Evolutionary conservation across 176 grass and related monocot species (phyloP), one percentile per base, ranked within the genome.

Genomic region (Triticum urartu): DNA sequence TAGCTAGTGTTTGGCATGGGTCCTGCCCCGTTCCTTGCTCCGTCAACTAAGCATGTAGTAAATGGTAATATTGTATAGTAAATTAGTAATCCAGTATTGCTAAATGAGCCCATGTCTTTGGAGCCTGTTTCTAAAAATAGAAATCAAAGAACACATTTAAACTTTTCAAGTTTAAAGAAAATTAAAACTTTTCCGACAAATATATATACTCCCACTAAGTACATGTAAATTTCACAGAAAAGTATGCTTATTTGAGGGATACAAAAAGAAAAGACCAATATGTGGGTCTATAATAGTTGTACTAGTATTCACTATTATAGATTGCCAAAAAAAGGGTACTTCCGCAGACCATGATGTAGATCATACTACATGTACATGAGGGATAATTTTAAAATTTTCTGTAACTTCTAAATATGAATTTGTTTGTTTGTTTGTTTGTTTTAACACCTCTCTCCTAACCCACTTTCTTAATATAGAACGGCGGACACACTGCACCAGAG

Each of bases 401-500:
- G 2, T 18, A 58, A 58, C 6, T 58, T 59, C 2, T 3, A 21
- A 21, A 59, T 8, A 59, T 59, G 54, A 20, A 21, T 59, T 21
- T 56, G 15, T 20, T 56, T 56, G 47, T 1, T 50, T 45, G 15
- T 20, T 56, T 56, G 47, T 1, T 50, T 45, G 42, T 58, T 20
- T 56, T 26, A 26, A 26, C 26, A 26, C 20, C 54, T 21, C 54
- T 59, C 12, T 21, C 40, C 3, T 75, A 28, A 75, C 13, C 15
- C 3, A 9, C 24, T 24, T 40, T 42, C 1, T 10, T 42, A 72
- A 72, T 72, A 24, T 42, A 92, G 91, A 84, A 66, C 9, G 91
- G 62, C 13, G 91, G 91, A 33, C 91, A 92, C 68, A 89, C 79
- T 17, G 86, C 89, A 0, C 86, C 86, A 1, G 89, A 88, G 62